These are phyloP conservation scores for Microdochium bolleyi DNA, from an alignment of 2,329 filamentous ascomycete species.

Conservation along the genomic window DNA sequence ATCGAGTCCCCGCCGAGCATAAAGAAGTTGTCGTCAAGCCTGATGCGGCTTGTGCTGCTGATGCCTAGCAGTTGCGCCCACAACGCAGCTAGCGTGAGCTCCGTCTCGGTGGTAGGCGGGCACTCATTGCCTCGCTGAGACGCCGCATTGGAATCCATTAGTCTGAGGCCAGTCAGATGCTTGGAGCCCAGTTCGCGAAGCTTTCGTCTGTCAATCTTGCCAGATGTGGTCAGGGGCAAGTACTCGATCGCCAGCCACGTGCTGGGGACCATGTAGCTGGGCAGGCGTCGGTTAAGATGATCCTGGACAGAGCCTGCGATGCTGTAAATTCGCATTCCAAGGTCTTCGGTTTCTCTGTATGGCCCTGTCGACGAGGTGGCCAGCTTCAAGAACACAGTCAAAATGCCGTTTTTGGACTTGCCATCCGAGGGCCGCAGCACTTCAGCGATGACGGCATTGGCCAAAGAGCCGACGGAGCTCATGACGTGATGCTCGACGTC, in stretches of 20 bases:
- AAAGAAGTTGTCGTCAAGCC: conserved; percentile 35
- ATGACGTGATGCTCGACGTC: conserved; percentile 18
- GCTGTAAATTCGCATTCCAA: neutral
- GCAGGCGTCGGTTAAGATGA: conserved; percentile 1
- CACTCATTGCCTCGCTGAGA: neutral
- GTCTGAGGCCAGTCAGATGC: neutral
- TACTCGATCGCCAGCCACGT: conserved; percentile 7
- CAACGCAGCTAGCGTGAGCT: neutral
- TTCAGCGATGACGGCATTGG: neutral
- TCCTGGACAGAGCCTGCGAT: neutral
- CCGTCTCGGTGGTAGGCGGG: neutral
- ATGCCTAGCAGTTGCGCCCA: conserved; percentile 7
- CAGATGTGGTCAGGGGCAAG: conserved; percentile 6
- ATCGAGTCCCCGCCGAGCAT: conserved; percentile 38
- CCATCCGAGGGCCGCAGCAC: neutral
- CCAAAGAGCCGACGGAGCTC: neutral
- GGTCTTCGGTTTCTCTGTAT: neutral
- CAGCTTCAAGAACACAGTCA: neutral
- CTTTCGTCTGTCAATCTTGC: conserved; percentile 7
- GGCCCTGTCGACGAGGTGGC: neutral
- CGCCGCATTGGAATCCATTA: neutral
- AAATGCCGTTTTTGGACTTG: neutral
- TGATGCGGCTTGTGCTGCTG: conserved; percentile 14
- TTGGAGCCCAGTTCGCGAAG: neutral
- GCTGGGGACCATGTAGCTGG: conserved; percentile 11